Evolutionary conservation across 1,284 basidiomycete genomes (phyloP), one percentile per base, ranked within the genome.

Genomic region (Ustilago vetiveriae): DNA sequence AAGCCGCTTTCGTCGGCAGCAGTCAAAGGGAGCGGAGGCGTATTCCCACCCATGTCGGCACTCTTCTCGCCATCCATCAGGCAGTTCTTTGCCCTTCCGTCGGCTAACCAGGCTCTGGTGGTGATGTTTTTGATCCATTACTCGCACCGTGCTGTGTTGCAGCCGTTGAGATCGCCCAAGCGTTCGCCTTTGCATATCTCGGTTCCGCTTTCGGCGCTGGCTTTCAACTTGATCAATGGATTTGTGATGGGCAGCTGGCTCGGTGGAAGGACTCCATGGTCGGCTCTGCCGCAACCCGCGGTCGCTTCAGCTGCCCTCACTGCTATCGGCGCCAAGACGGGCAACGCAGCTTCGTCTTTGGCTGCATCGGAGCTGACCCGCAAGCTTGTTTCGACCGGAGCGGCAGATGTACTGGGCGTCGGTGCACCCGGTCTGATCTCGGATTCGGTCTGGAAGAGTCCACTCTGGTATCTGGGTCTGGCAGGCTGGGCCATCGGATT

Each of bases 131-230:
- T 92, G 39, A 70, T 86, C 1, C 93, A 97, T 84, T 96, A 96
- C 82, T 70, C 86, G 46, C 92, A 95, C 82, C 89, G 94, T 35
- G 89, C 92, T 4, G 58, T 96, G 56, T 79, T 95, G 27, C 90
- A 89, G 1, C 94, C 94, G 6, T 84, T 94, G 10, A 88, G 90
- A 49, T 90, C 91, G 0, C 91, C 93, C 0, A 88, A 88, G 21
- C 88, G 93, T 30, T 90, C 90, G 1, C 89, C 88, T 59, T 84
- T 90, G 14, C 91, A 94, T 82, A 78, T 92, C 52, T 80, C 84
- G 39, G 88, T 95, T 3, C 84, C 88, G 0, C 48, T 90, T 13
- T 73, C 80, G 5, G 91, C 86, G 0, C 75, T 88, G 11, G 13
- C 81, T 0, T 94, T 92, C 86, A 94, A 94, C 82, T 40, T 86